Base-by-base conservation (phyloP, 2,329 filamentous ascomycete genomes). In the Microcera coccophila region DNA sequence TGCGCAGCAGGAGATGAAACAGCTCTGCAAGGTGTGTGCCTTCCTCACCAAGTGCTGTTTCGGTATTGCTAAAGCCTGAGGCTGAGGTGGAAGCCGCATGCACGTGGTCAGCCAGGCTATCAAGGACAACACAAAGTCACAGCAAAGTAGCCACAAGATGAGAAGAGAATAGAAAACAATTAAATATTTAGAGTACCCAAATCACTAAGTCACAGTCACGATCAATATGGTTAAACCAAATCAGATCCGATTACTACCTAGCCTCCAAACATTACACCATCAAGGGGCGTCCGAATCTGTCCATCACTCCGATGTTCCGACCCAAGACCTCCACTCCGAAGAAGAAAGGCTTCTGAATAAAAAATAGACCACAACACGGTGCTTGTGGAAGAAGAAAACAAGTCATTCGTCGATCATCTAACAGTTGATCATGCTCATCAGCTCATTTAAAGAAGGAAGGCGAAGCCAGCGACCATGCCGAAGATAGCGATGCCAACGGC, bases 381-480 rank as follows among this genome's bases (percentile, higher is more conserved):
- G 29, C 29, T 32, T 32, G 29, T 32, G 29, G 29, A 32, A 32
- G 29, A 32, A 32, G 29, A 32, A 32, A n/a, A 32, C 11, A 19
- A 9, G 15, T 35, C 9, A 5, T 9, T 20, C 8, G 33, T 9
- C 33, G 10, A 19, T 35, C 15, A 18, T 20, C n/a, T 8, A 35
- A 20, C 16, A 35, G 33, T 8, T 35, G 8, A 8, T 35, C 33
- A 4, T 19, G 10, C 18, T 33, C 16, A n/a, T 5, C 9, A 35
- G 10, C 11, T 37, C 39, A 35, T 42, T 55, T 59, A 61, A 48
- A 61, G 45, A 36, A 58, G 29, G 42, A 61, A 54, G 39, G 49
- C 47, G 34, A 57, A 31, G 45, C 51, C 57, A 24, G 58, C 53
- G 15, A 61, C 33, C 18, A 28, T 39, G 17, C 33, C 37, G 38